Conservation (phyloP, 148 eudicot species). For the Agrostemma githago region DNA sequence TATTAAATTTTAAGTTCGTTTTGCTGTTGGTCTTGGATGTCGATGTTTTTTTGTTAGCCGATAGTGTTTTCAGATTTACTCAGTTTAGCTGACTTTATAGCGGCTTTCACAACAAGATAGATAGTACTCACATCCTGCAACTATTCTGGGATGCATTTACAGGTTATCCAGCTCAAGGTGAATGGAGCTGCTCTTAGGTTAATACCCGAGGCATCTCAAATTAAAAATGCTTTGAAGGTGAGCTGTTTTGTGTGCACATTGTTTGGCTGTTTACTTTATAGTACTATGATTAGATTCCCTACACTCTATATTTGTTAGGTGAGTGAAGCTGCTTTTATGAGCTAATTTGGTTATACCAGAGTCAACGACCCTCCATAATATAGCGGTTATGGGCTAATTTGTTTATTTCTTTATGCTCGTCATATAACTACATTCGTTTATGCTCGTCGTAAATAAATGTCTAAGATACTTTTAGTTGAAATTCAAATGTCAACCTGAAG, state of each 20-base stretch:
- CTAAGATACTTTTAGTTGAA: too few species aligned
- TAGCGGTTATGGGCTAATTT: neutral
- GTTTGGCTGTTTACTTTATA: neutral
- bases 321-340: neutral
- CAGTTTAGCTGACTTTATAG: neutral
- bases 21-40: neutral
- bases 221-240: conserved; percentile 73
- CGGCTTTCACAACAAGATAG: neutral
- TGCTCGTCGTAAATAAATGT: too few species aligned
- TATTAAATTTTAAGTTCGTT: neutral
- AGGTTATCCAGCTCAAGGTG: conserved; percentile 77
- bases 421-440: too few species aligned
- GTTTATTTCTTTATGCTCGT: neutral
- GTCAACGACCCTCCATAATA: neutral
- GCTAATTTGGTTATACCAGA: neutral
- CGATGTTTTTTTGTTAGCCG: neutral
- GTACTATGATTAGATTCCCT: neutral
- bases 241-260: conserved; percentile 14
- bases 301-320: neutral
- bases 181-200: conserved; percentile 89
- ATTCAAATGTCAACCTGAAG: too few species aligned
- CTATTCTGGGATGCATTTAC: conserved; percentile 24
- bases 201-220: conserved; percentile 75
- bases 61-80: neutral
- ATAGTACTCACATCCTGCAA: neutral